Base-by-base conservation (phyloP, 1,139 yeast genomes). In the Kodamaea sp. region DNA sequence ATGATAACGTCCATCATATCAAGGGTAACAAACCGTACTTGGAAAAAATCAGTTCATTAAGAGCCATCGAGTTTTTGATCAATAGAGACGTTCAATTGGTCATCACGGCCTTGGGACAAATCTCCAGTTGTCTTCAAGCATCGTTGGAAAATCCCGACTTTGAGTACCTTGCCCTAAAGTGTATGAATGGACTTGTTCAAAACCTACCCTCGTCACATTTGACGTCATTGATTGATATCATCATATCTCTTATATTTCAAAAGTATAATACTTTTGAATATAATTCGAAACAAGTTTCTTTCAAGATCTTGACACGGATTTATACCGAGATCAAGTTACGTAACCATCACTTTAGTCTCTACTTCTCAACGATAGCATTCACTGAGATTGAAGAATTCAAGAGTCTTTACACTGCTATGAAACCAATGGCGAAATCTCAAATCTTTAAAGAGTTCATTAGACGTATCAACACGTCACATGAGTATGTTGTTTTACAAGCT, bases 51-150 rank as follows among this genome's bases (percentile, higher is more conserved):
- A 75, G 80, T 32, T 84, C 95, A 1, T 70, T 92, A 7, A 67
- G 78, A 38, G 96, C 96, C 0, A 75, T 92, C 29, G 78, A 81
- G 33, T 79, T 83, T 46, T 63, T 90, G 29, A 78, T 87, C 15
- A 69, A 72, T 36, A 71, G 80, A n/a, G 71, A 85, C 24, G 79
- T 81, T 5, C 58, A 70, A 4, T 74, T 83, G 1, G 78, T 87
- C 11, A 78, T 84, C 2, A 76, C 88, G 4, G 92, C 95, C 0
- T 65, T 90, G 27, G 96, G 97, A 0, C 98, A 92, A 55, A 76
- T 94, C 5, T 83, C 89, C 42, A 84, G 95, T 1, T 85, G 95
- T 50, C 64, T 94, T 12, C 97, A 89, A 54, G 80, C 92, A 0
- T 84, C 94, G 0, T 62, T 90, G 26, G 90, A 83, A 30, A 75